Base-by-base conservation (phyloP, 345 rosid genomes). In the Heritiera littoralis region DNA sequence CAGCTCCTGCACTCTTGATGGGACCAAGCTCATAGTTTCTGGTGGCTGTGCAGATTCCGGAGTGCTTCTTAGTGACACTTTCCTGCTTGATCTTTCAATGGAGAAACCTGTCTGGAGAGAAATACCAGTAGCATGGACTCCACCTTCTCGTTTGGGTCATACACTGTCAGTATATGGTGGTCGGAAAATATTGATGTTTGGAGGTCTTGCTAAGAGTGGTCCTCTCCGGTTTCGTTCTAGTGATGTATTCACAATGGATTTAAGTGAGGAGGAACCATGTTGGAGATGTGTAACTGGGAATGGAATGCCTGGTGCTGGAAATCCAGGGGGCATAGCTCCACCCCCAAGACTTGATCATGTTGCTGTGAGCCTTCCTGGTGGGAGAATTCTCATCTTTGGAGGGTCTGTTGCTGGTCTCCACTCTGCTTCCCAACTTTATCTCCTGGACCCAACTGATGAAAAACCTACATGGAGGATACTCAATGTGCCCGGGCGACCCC, bases 41-140 rank as follows among this genome's bases (percentile, higher is more conserved):
- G 97, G 98, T 72, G 98, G 97, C 32, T 94, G 97, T 86, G 95
- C 98, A 14, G 97, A 92, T 82, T 91, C 95, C 11, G 97, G 98
- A 48, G 98, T 91, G 32, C 96, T 94, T 80, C 91, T 92, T 35
- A 94, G 95, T 69, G 98, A 94, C 78, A 94, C 98, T 2, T 94
- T 94, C 82, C 88, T 92, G 58, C 95, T 94, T 46, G 97, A 94
- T 84, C 89, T 94, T 12, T 92, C 95, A 7, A 92, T 94, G 86
- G 97, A 94, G 83, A 94, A 91, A 81, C 98, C 97, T 28, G 80
- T 89, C 79, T 94, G 98, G 98, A 90, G 91, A 77, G 97, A 94
- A 88, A 94, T 94, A 49, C 98, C 89, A 2, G 97, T 87, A 60
- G 89, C 95, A 7, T 94, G 98, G 98, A 90, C 97, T 52, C 95